Base-by-base conservation (phyloP, 805 yeast genomes). In the Saccharomycopsis vini region DNA sequence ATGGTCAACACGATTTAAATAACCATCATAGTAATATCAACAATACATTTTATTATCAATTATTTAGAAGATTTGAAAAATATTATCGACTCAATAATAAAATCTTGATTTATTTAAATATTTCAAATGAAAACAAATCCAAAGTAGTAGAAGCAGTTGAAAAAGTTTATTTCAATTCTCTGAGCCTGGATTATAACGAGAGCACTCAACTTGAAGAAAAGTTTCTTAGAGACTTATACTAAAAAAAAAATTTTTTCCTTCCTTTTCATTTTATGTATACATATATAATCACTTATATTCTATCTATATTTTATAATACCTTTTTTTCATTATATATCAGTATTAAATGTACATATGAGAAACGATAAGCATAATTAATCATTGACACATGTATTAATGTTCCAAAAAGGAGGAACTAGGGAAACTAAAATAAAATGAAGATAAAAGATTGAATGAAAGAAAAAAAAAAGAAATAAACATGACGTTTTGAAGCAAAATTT, bases 31-130 rank as follows among this genome's bases (percentile, higher is more conserved):
- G 10, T 7, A 40, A 43, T 23, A 28, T 43, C 13, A 39, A 44
- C 24, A 47, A 44, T 33, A 12, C 32, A 3, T 44, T 43, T 12
- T 43, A 43, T 18, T 43, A 34, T 30, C 50, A 47, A 13, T 34
- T 47, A 16, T 44, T 47, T 39, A 48, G 45, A 34, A 42, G 30
- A 19, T 48, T 43, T 37, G 46, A 40, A 24, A 19, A 35, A 10
- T 45, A 37, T 24, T 47, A 47, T 22, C 35, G 22, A 3, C 19
- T 35, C n/a, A 22, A 39, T 21, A 44, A 44, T 29, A 28, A 26
- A 13, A 5, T 34, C 4, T 19, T 44, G 10, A 23, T 29, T 20
- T 39, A 21, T 28, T 6, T 44, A 30, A 29, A 33, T 9, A 39
- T 39, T 24, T 13, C 39, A 5, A 12, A 13, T 9, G 35, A 37